A percentile compares a stretch with the other conserved stretches of the same genome.
Evolutionary conservation across 192 early-diverging fungal species (phyloP).

Genomic region (Podila verticillata): DNA sequence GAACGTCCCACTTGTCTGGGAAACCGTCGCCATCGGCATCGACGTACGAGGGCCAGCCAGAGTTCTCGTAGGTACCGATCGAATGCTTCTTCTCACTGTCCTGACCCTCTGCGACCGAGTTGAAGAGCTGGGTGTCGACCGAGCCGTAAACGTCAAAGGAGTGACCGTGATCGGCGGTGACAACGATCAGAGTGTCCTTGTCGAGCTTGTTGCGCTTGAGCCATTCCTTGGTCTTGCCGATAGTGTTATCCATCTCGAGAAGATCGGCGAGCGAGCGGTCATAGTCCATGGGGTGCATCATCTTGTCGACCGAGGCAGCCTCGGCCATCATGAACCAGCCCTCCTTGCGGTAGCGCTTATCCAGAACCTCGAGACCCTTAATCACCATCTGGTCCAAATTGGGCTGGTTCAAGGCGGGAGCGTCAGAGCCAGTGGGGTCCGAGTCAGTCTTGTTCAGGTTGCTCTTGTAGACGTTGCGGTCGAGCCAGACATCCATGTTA

Average conservation of each 20-base stretch:
- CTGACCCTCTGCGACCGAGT: conserved; percentile 13
- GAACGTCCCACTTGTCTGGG: conserved; percentile 51
- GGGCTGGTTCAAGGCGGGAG: conserved; percentile 60
- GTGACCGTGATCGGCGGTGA: conserved; percentile 70
- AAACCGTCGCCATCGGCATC: conserved; percentile 52
- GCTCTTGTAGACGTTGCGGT: conserved; percentile 59
- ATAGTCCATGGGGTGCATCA: conserved; percentile 65
- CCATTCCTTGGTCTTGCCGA: conserved; percentile 60
- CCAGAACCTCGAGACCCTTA: conserved; percentile 61
- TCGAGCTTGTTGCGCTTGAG: conserved; percentile 52
- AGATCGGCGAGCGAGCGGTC: conserved; percentile 67
- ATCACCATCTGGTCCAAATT: conserved; percentile 61
- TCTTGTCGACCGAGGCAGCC: conserved; percentile 66
- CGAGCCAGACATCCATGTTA: conserved; percentile 67
- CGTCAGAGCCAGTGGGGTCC: conserved; percentile 40
- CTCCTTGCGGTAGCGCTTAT: conserved; percentile 59
- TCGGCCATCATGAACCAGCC: conserved; percentile 71
- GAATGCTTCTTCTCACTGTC: conserved; percentile 44
- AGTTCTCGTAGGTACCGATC: conserved; percentile 51
- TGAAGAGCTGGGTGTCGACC: conserved; percentile 62
- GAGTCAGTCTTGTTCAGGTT: conserved; percentile 53
- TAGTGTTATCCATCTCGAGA: conserved; percentile 65
- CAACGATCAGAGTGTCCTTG: conserved; percentile 59
- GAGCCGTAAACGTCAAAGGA: conserved; percentile 66
- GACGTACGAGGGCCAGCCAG: conserved; percentile 54